Percentiles rank a stretch among this genome's conserved stretches.
Conservation (phyloP, 179 eudicot genomes). For the Carnegiea gigantea region DNA sequence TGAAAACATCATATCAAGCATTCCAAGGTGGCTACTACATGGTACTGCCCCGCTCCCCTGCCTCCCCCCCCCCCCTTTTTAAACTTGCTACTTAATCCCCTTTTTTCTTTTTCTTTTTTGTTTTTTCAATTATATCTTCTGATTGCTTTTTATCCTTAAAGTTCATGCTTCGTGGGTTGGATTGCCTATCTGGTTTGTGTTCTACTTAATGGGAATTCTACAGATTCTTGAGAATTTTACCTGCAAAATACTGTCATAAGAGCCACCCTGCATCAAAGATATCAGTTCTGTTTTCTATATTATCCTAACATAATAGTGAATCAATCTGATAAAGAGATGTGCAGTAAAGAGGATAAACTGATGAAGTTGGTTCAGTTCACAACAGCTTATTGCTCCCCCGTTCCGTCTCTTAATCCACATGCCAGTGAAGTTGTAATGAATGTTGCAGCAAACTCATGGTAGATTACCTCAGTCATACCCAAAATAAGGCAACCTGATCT, state of each 20-base stretch:
- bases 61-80: too few species aligned
- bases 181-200: neutral
- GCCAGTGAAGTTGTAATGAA: too few species aligned
- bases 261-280: constrained; percentile 63
- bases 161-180: too few species aligned
- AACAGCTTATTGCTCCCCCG: neutral
- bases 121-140: neutral
- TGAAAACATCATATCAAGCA: too few species aligned
- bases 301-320: constrained; percentile 51
- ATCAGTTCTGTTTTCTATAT: constrained; percentile 38
- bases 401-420: too few species aligned
- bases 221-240: constrained; percentile 44
- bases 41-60: too few species aligned
- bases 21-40: too few species aligned
- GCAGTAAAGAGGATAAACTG: constrained; percentile 28
- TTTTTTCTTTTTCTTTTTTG: neutral
- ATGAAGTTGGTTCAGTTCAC: constrained; percentile 68
- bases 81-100: neutral
- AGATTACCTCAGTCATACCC: constrained; percentile 75
- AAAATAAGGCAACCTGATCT: constrained; percentile 19
- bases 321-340: constrained; percentile 35
- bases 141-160: neutral
- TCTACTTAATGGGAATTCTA: constrained; percentile 22
- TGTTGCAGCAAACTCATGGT: too few species aligned
- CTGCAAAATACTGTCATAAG: constrained; percentile 56